These are phyloP conservation scores for Xylaria digitata DNA, from an alignment of 2,329 filamentous ascomycete genomes.

Conservation along the genomic window DNA sequence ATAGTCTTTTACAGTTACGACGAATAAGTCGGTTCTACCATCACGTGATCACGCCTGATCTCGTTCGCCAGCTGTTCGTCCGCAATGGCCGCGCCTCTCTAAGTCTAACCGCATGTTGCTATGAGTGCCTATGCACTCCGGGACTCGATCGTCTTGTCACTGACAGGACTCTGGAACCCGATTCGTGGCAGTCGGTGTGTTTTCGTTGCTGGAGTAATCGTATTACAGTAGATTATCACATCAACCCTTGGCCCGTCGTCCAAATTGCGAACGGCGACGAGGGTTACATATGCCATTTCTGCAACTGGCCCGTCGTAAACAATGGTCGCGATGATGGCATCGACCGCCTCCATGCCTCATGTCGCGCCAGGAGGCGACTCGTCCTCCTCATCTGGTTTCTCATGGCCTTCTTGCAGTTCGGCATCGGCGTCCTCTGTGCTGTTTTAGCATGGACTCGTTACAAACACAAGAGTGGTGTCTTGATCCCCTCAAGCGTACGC, in stretches of 20 bases:
- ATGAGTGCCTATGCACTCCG: conserved; percentile 45
- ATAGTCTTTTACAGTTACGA: conserved; percentile 44
- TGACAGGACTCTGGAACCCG: conserved; percentile 38
- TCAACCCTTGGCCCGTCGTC: conserved; percentile 48
- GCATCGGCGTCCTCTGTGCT: conserved; percentile 47
- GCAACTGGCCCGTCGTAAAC: conserved; percentile 48
- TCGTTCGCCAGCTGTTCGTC: conserved; percentile 44
- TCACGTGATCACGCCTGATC: conserved; percentile 45
- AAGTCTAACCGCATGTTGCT: conserved; percentile 44
- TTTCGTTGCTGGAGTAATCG: conserved; percentile 48
- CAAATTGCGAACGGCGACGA: conserved; percentile 46
- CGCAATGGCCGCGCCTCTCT: conserved; percentile 37
- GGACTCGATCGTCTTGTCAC: conserved; percentile 46
- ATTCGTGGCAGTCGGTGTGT: conserved; percentile 48
- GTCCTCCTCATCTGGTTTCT: conserved; percentile 46
- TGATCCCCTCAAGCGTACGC: conserved; percentile 48
- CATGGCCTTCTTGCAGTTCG: conserved; percentile 50
- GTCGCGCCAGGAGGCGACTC: conserved; percentile 43
- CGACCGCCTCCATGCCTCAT: conserved; percentile 45
- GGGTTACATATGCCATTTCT: conserved; percentile 50
- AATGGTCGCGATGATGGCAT: conserved; percentile 38
- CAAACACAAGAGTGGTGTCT: conserved; percentile 40
- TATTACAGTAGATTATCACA: conserved; percentile 43
- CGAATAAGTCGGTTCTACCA: conserved; percentile 42
- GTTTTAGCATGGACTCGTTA: conserved; percentile 48